phyloP scores from a whole-genome alignment of 257 asterid species.

The Leptodermis oblonga region DNA sequence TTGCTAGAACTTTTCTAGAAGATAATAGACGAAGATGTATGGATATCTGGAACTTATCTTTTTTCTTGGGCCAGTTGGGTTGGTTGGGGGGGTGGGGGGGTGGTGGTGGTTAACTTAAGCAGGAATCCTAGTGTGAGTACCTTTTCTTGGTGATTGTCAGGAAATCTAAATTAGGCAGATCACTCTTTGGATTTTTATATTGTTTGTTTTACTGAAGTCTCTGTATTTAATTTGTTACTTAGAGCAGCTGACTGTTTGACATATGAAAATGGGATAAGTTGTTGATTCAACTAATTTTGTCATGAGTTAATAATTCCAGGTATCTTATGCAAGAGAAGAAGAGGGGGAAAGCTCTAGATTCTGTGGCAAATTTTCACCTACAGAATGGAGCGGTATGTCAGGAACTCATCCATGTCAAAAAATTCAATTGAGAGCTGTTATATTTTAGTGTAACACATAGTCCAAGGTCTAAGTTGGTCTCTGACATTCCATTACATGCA shows the following conservation, averaged over 20 bases:
- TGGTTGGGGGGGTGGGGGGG: too few species aligned
- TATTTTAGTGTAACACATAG: not conserved
- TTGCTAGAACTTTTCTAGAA: not conserved
- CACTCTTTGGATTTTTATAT: not conserved
- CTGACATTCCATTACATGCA: not conserved
- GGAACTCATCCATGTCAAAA: slow-evolving; percentile 6
- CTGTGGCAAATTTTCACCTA: slow-evolving; percentile 95
- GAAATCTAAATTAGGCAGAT: not conserved
- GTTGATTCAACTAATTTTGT: slow-evolving; percentile 11
- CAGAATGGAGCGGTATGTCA: slow-evolving; percentile 95
- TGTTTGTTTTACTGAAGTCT: not conserved
- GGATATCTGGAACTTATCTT: not conserved
- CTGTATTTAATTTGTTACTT: not conserved
- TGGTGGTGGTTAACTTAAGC: too few species aligned
- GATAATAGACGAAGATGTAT: not conserved
- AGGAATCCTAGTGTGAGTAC: not conserved
- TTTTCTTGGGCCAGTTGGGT: too few species aligned
- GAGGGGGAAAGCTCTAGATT: slow-evolving; percentile 89
- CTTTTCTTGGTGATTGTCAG: not conserved
- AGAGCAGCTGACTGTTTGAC: not conserved
- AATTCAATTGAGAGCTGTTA: not conserved
- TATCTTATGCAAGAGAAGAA: slow-evolving; percentile 85
- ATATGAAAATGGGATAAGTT: not conserved
- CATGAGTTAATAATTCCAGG: slow-evolving; percentile 33
- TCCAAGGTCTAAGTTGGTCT: not conserved